Conservation (phyloP, 2,329 filamentous ascomycete species). For the Elsinoe fawcettii region DNA sequence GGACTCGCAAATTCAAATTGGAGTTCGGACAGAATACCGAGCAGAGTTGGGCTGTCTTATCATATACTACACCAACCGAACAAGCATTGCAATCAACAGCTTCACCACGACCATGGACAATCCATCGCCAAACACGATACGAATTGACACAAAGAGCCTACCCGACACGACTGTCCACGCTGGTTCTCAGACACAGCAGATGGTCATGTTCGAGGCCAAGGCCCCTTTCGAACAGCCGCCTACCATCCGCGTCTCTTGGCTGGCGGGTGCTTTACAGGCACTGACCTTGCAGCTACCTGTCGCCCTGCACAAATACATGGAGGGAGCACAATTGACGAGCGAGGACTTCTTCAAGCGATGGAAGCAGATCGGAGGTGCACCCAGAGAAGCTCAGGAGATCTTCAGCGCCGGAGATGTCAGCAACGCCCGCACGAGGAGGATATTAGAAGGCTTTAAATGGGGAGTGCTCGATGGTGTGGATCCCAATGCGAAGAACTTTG, state of each 20-base stretch:
- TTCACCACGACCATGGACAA: slow-evolving; percentile 95
- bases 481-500: slow-evolving; percentile 86
- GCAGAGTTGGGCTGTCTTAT: slow-evolving; percentile 94
- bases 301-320: slow-evolving; percentile 92
- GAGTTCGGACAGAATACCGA: slow-evolving; percentile 86
- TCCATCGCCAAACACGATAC: slow-evolving; percentile 56
- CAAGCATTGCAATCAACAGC: slow-evolving; percentile 65
- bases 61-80: slow-evolving; percentile 92
- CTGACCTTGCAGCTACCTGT: slow-evolving; percentile 86
- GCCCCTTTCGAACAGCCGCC: slow-evolving; percentile 74
- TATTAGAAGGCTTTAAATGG: slow-evolving; percentile 83
- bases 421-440: slow-evolving; percentile 60
- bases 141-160: slow-evolving; percentile 79
- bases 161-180: slow-evolving; percentile 73
- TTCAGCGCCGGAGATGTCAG: slow-evolving; percentile 64
- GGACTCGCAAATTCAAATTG: slow-evolving; percentile 87
- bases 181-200: slow-evolving; percentile 77
- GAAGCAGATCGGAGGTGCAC: slow-evolving; percentile 91
- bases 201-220: slow-evolving; percentile 86
- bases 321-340: slow-evolving; percentile 71
- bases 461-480: slow-evolving; percentile 78
- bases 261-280: slow-evolving; percentile 87
- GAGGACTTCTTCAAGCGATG: slow-evolving; percentile 99
- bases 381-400: slow-evolving; percentile 80
- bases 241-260: slow-evolving; percentile 87